Evolutionary conservation across 495 filamentous ascomycete species (phyloP), one percentile per base, ranked within the genome.

Genomic region (Lophiotrema nucula): DNA sequence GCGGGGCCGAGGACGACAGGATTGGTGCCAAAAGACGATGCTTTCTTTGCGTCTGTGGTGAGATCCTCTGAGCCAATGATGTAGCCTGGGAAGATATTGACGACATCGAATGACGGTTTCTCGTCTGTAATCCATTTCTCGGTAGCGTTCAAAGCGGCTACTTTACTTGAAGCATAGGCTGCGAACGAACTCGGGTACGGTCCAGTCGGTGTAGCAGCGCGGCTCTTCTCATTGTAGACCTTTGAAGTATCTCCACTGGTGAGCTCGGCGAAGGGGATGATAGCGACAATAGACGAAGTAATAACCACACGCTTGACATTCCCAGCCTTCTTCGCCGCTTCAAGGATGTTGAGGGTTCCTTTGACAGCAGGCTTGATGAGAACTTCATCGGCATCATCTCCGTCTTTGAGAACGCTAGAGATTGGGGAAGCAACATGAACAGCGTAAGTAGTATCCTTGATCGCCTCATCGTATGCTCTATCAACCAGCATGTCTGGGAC

Each of bases 341-440:
- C 58, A 33, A 80, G 67, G 6, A 79, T 65, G 13, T 64, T 59
- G 10, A 71, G 45, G 5, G 74, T 75, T 0, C 63, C 67, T 12
- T 73, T 60, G 6, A 77, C 58, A 12, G 74, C 74, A 8, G 76
- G 74, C 11, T 56, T 25, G 37, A 76, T 68, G 25, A 73, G 47
- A 35, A 69, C 60, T 1, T 47, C 53, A 3, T 70, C 66, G 13
- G 11, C 16, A 23, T 65, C 50, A 15, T 59, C 58, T 6, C 19
- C 38, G 1, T 45, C 38, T n/a, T 53, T 55, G 27, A 44, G 45
- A 21, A 65, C 65, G 8, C 57, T 51, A 19, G 63, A 23, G 18
- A 69, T 31, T 1, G 81, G 79, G 37, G 78, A 78, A 1, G 81
- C 80, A 25, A 79, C 62, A 59, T 84, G 81, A 53, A 83, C 73